These are phyloP conservation scores for Phytophthora fragariae DNA, from an alignment of 352 stramenopile species.

Conservation along the genomic window DNA sequence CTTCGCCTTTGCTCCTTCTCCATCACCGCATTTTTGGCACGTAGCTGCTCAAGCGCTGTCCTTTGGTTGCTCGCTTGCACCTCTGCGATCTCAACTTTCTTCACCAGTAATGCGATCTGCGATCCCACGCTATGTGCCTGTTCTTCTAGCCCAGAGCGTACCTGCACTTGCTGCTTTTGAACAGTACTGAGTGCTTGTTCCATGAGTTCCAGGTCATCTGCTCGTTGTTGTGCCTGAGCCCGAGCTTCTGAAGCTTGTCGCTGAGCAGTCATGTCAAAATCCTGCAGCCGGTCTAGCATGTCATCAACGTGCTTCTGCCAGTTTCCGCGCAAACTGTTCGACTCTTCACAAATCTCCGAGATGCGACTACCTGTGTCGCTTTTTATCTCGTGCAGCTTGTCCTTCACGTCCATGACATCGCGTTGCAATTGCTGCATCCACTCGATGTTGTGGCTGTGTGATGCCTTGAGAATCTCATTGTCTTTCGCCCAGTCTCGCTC, in stretches of 20 bases:
- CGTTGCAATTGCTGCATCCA: conserved; percentile 90
- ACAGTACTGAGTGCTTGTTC: conserved; percentile 74
- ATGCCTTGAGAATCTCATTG: conserved; percentile 86
- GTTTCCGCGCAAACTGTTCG: conserved; percentile 67
- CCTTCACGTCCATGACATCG: conserved; percentile 83
- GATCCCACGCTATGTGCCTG: conserved; percentile 50
- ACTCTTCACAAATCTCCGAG: conserved; percentile 68
- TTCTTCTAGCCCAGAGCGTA: conserved; percentile 62
- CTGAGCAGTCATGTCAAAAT: conserved; percentile 55
- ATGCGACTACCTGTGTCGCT: conserved; percentile 61
- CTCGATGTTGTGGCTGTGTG: conserved; percentile 84
- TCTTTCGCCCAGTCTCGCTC: conserved; percentile 89
- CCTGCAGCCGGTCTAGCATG: conserved; percentile 63
- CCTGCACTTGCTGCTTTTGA: conserved; percentile 71
- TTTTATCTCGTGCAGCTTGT: conserved; percentile 74
- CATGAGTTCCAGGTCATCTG: conserved; percentile 79
- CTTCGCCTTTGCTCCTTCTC: conserved; percentile 75
- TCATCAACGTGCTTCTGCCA: conserved; percentile 81
- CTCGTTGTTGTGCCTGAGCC: conserved; percentile 57
- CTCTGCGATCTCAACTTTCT: conserved; percentile 73
- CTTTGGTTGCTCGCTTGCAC: conserved; percentile 46
- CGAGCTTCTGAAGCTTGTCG: conserved; percentile 53
- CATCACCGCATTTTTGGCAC: conserved; percentile 56
- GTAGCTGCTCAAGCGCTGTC: conserved; percentile 54
- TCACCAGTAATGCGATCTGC: conserved; percentile 50